A percentile compares a stretch with the other conserved stretches of the same genome.
Evolutionary conservation across 1,139 yeast genomes (phyloP).

Genomic region (Wickerhamiella pararugosa): DNA sequence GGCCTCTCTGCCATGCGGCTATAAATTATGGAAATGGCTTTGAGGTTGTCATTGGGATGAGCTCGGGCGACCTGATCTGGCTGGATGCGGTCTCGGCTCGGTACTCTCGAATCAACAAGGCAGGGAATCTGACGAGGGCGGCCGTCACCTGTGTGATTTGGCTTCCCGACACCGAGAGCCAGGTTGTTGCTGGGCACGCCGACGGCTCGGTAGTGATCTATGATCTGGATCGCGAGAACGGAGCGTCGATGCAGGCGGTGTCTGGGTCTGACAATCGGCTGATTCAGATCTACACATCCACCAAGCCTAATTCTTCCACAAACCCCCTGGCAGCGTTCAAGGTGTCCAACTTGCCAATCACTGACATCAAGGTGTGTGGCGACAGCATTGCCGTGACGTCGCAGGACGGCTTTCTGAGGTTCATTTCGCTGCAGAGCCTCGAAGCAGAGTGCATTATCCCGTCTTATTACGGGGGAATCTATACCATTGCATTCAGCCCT

Average conservation of each 20-base stretch:
- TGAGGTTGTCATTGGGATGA: slow-evolving; percentile 37
- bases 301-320: not conserved
- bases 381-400: slow-evolving; percentile 36
- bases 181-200: slow-evolving; percentile 29
- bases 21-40: slow-evolving; percentile 28
- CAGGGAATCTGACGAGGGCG: slow-evolving; percentile 24
- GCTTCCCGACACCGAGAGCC: slow-evolving; percentile 28
- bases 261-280: not conserved
- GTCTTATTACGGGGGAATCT: slow-evolving; percentile 54
- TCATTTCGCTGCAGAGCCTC: slow-evolving; percentile 39
- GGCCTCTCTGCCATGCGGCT: slow-evolving; percentile 28
- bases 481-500: slow-evolving; percentile 42
- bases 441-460: slow-evolving; percentile 43
- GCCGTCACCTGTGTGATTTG: slow-evolving; percentile 29
- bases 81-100: slow-evolving; percentile 33
- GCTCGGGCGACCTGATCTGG: slow-evolving; percentile 45
- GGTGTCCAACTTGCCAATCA: slow-evolving; percentile 43
- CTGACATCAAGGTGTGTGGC: slow-evolving; percentile 20
- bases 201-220: slow-evolving; percentile 29
- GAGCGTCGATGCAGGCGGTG: slow-evolving; percentile 8
- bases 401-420: slow-evolving; percentile 51
- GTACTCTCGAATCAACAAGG: slow-evolving; percentile 38
- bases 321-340: slow-evolving; percentile 28
- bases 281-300: slow-evolving; percentile 3
- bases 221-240: slow-evolving; percentile 31